Base-by-base conservation (phyloP, 2,329 filamentous ascomycete species). In the Purpureocillium takamizusanense region DNA sequence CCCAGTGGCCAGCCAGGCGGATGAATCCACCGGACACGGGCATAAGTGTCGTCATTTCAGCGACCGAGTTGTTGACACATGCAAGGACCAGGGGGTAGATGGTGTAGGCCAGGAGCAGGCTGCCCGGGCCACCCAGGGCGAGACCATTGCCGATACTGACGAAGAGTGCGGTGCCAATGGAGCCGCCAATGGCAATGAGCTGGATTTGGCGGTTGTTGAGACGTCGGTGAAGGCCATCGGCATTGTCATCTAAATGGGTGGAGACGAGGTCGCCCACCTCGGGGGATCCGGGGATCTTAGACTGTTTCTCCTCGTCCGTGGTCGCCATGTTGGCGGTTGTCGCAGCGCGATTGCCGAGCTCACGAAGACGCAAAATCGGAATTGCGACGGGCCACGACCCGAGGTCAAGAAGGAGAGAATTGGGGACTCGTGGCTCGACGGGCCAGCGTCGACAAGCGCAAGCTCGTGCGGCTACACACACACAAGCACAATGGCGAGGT, bases 1-100 rank as follows among this genome's bases (percentile, higher is more conserved):
- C 74, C 73, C 76, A 83, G 47, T 76, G 65, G 21, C 77, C 76
- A 4, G 76, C 76, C 50, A 81, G 66, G 42, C 78, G 75, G 46
- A 83, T 72, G 52, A 81, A 82, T 2, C 74, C 74, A 45, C 78
- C 77, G 31, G 67, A 70, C 34, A 83, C 69, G 17, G 79, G 78
- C 66, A 78, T 76, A 44, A 72, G 72, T 29, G 68, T 66, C 23
- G 65, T 70, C 78, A 83, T 82, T 54, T 83, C 78, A 8, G 78
- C 78, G 42, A 81, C 65, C 44, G 69, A 70, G 51, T 81, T 82
- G 66, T 81, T 82, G 52, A 82, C 72, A 34, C 78, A 61, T 17
- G 63, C 77, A 42, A 82, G 65, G 38, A 81, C 51, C 49, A 62
- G 54, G 29, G 64, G 65, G 53, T 81, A 79, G 32, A 77, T 45